phyloP scores from a whole-genome alignment of 768 basidiomycete genomes.

The Russula sp. region DNA sequence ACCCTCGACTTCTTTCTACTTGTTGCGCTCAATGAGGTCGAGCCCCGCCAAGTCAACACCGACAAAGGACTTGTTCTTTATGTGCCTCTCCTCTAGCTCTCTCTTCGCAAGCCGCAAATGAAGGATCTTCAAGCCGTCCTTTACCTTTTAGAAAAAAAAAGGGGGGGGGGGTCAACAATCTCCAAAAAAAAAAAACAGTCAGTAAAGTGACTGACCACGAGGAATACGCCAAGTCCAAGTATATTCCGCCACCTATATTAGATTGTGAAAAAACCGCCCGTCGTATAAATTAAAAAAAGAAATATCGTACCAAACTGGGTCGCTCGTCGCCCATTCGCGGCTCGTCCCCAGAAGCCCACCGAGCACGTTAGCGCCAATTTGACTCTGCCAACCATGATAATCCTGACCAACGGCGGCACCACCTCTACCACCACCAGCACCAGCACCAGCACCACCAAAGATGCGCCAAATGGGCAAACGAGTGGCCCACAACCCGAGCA shows the following conservation, averaged over 20 bases:
- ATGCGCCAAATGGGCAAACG: not conserved
- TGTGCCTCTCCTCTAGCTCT: constrained; percentile 58
- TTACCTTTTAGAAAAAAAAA: constrained; percentile 36
- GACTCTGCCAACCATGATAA: constrained; percentile 4
- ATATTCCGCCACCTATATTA: constrained; percentile 55
- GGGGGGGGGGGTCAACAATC: not conserved
- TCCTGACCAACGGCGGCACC: no score
- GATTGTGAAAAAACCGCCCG: not conserved
- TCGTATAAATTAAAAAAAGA: not conserved
- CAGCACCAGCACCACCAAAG: no score
- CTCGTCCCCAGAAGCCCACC: constrained; percentile 41
- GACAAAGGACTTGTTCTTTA: constrained; percentile 65
- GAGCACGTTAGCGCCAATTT: constrained; percentile 23
- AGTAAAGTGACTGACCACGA: constrained; percentile 45
- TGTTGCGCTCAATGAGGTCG: constrained; percentile 42
- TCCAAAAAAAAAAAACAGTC: not conserved
- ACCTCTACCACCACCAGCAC: no score
- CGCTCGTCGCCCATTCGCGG: constrained; percentile 54
- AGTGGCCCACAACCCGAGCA: not conserved
- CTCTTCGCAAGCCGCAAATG: constrained; percentile 65
- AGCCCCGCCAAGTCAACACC: constrained; percentile 61
- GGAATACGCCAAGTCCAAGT: constrained; percentile 59
- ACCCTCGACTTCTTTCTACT: not conserved
- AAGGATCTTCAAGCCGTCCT: constrained; percentile 58
- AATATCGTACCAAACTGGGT: constrained; percentile 71